Evolutionary conservation across 179 eudicot species (phyloP).

Genomic region (Actinidia arguta): DNA sequence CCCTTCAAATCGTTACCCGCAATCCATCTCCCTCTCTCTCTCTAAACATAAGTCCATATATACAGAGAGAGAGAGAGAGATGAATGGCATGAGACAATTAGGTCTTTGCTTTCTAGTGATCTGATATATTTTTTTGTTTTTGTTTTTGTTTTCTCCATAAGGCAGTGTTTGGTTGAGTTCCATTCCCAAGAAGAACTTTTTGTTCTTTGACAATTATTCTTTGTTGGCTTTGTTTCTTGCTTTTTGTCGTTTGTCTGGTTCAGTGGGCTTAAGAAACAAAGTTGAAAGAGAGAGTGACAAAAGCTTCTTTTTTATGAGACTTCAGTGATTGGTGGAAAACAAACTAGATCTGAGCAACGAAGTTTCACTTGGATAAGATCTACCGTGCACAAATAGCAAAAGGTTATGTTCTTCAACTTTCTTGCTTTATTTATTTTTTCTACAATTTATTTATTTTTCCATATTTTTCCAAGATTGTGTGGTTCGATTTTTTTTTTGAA

Average conservation of each 20-base stretch:
- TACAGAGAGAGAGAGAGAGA: not conserved
- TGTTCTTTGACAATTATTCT: constrained; percentile 16
- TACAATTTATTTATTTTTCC: too few species aligned
- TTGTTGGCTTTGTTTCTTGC: constrained; percentile 13
- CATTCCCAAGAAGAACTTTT: constrained; percentile 41
- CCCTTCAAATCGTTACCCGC: constrained; percentile 28
- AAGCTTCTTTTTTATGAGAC: not conserved
- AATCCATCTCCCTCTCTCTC: constrained; percentile 35
- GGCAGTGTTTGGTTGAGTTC: constrained; percentile 30
- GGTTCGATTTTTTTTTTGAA: too few species aligned
- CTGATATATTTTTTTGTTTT: constrained; percentile 14
- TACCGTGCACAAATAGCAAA: constrained; percentile 1
- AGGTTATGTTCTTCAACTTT: constrained; percentile 16
- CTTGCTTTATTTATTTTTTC: too few species aligned
- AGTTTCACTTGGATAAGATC: constrained; percentile 6
- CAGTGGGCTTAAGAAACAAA: constrained; percentile 27
- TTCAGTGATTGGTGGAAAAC: constrained; percentile 20
- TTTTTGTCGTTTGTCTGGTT: constrained; percentile 29
- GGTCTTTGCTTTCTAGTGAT: constrained; percentile 29
- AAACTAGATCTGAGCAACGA: constrained; percentile 22
- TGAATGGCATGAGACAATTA: not conserved
- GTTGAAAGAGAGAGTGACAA: constrained; percentile 14
- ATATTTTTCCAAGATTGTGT: too few species aligned
- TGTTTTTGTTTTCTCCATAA: constrained; percentile 13
- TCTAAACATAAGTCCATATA: not conserved